Evolutionary conservation across 331 rosid genomes (phyloP).

Genomic region (Cydonia oblonga): DNA sequence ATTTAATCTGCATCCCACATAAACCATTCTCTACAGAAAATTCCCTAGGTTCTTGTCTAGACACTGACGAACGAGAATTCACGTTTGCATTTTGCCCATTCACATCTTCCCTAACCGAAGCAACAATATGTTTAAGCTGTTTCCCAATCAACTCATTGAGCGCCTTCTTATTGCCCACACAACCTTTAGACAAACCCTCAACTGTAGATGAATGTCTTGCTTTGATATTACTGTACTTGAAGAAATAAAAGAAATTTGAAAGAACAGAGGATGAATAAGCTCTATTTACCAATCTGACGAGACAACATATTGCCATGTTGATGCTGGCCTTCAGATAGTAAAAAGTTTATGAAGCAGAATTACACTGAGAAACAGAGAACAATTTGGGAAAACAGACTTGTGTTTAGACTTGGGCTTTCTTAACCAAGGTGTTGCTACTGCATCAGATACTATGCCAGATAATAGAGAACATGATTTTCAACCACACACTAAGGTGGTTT

Average conservation of each 20-base stretch:
- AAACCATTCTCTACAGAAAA: neutral
- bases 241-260: neutral
- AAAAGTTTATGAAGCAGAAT: neutral
- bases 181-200: neutral
- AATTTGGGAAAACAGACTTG: too few species aligned
- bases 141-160: neutral
- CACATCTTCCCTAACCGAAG: neutral
- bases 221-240: neutral
- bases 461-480: too few species aligned
- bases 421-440: too few species aligned
- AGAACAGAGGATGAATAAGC: neutral
- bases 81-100: neutral
- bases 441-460: too few species aligned
- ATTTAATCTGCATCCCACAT: neutral
- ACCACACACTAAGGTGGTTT: too few species aligned
- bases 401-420: too few species aligned
- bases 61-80: neutral
- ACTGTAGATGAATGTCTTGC: neutral
- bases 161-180: neutral
- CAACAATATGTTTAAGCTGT: neutral
- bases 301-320: neutral
- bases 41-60: neutral
- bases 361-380: neutral
- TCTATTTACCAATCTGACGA: neutral
- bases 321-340: neutral